Evolutionary conservation across 73 alveolate genomes (phyloP), one percentile per base, ranked within the genome.

Genomic region (Effrenium voratum): DNA sequence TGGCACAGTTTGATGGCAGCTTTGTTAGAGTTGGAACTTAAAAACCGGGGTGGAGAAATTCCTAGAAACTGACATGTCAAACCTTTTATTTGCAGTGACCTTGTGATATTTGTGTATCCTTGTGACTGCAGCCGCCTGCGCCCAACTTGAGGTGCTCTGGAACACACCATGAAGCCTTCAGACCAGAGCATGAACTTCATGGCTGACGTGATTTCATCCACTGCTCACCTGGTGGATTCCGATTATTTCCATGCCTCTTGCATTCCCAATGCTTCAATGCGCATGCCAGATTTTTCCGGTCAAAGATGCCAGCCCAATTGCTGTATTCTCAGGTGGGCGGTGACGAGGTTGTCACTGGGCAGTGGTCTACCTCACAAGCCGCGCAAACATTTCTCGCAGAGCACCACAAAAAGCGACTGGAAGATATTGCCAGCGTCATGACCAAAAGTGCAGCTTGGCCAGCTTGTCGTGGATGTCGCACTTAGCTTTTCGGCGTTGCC

Each of bases 361-460:
- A 79, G 32, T 79, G 90, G 90, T 79, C 90, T 30, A 24, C 46
- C 68, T 45, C 70, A 6, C 46, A 60, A 28, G 90, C 22, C 13
- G 90, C 90, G 15, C 70, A 45, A 66, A 66, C 28, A 22, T 79
- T 79, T n/a, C 44, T 79, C 68, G 45, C 70, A 5, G 22, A 60
- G 24, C 90, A 79, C 34, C 15, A 46, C 40, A 60, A 45, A 16
- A 24, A 34, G 10, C 68, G 90, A 28, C 26, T 79, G 46, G 90
- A 79, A 46, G 90, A 66, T 66, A 79, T 79, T 32, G 90, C 90
- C 15, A 66, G 90, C 12, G 70, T 79, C 90, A 79, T 79, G 90
- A 79, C 70, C 15, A 60, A 79, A 45, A 79, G 46, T 46, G 90
- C 34, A 1, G 34, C 90, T 79, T n/a, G n/a, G n/a, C n/a, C n/a